Evolutionary conservation across 306 rosid genomes (phyloP).

Genomic region (Acacia melanoxylon): DNA sequence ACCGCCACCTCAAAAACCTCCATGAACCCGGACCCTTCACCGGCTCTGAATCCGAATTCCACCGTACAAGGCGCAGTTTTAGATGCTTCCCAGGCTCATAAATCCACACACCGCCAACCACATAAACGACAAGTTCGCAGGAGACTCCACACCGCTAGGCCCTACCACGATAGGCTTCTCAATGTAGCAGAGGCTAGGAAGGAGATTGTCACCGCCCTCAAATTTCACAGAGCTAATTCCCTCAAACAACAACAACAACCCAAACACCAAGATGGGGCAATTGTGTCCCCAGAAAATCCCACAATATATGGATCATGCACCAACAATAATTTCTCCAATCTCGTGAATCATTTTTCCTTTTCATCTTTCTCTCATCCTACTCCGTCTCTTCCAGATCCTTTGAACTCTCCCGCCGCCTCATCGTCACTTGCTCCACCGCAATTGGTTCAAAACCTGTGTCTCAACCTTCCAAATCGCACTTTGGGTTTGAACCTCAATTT

Average conservation of each 20-base stretch:
- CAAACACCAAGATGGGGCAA: constrained; percentile 37
- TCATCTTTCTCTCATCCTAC: constrained; percentile 31
- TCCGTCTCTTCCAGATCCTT: constrained; percentile 35
- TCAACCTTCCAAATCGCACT: constrained; percentile 69
- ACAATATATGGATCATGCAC: constrained; percentile 57
- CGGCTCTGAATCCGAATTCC: constrained; percentile 22
- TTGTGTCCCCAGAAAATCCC: constrained; percentile 56
- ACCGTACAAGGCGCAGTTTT: constrained; percentile 39
- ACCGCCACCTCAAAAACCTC: constrained; percentile 36
- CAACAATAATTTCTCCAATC: constrained; percentile 36
- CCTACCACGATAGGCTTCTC: constrained; percentile 75
- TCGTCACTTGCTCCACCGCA: constrained; percentile 42
- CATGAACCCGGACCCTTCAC: constrained; percentile 38
- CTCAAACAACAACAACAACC: constrained; percentile 34
- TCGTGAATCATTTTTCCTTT: constrained; percentile 34
- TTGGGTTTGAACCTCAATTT: constrained; percentile 86
- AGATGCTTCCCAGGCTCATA: constrained; percentile 33
- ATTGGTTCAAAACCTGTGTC: constrained; percentile 50
- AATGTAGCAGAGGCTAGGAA: constrained; percentile 96
- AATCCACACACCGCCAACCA: constrained; percentile 42
- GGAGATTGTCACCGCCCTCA: constrained; percentile 88
- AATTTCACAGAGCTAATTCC: constrained; percentile 75
- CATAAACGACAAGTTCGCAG: constrained; percentile 80
- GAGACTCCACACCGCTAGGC: constrained; percentile 71
- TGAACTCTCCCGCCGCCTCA: constrained; percentile 44